Conservation (phyloP, 208 protist genomes). For the Crithidia acanthocephali region DNA sequence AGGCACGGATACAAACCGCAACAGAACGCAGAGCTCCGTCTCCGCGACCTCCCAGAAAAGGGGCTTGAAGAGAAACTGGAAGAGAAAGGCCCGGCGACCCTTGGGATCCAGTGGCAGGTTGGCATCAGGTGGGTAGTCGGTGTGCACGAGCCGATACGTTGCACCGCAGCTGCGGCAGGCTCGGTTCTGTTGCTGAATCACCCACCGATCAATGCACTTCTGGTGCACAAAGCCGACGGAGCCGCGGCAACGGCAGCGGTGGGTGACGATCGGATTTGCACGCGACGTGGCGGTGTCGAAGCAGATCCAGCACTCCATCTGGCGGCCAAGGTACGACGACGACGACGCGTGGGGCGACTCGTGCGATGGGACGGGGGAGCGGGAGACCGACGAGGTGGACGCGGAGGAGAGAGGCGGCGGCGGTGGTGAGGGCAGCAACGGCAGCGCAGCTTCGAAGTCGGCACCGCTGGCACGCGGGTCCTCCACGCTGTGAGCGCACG, state of each 20-base stretch:
- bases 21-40: conserved; percentile 7
- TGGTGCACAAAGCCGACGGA: conserved; percentile 68
- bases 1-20: conserved; percentile 39
- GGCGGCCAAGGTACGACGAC: background rate
- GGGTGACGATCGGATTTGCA: conserved; percentile 53
- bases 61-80: conserved; percentile 19
- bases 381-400: background rate
- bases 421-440: background rate
- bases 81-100: conserved; percentile 19
- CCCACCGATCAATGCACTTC: conserved; percentile 75
- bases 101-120: conserved; percentile 18
- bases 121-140: conserved; percentile 21
- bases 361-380: background rate
- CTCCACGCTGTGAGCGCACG: background rate
- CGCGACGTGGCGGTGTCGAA: conserved; percentile 36
- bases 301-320: conserved; percentile 77
- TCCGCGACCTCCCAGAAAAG: conserved; percentile 20
- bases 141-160: conserved; percentile 49
- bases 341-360: background rate
- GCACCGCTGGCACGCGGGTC: background rate
- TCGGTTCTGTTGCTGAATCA: conserved; percentile 51
- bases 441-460: background rate
- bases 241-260: conserved; percentile 62
- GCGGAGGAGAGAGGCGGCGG: background rate
- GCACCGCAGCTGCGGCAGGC: conserved; percentile 61